These are phyloP conservation scores for Globisporangium irregulare DNA, from an alignment of 352 stramenopile species.

Conservation along the genomic window DNA sequence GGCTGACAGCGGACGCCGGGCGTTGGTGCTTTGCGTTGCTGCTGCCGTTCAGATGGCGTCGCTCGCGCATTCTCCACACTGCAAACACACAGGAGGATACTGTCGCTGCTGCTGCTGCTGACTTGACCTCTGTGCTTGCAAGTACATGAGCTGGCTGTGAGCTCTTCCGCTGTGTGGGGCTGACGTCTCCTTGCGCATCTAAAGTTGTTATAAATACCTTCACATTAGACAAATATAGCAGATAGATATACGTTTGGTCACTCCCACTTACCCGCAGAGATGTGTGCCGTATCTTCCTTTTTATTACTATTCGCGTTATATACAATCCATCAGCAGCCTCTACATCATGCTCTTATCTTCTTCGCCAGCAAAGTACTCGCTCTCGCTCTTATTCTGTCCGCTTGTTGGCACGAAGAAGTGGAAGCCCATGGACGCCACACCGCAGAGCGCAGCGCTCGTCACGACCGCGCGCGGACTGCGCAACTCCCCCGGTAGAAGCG, in stretches of 20 bases:
- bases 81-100: neutral
- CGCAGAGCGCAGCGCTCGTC: constrained; percentile 46
- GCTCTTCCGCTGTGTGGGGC: neutral
- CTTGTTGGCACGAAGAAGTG: constrained; percentile 52
- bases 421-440: constrained; percentile 51
- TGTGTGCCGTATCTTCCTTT: neutral
- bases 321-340: neutral
- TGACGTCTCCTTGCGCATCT: neutral
- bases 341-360: neutral
- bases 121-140: neutral
- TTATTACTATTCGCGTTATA: constrained; percentile 6
- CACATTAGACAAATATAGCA: neutral
- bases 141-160: neutral
- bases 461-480: constrained; percentile 40
- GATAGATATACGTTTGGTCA: neutral
- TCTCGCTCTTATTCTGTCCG: constrained; percentile 23
- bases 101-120: neutral
- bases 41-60: constrained; percentile 49
- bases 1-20: constrained; percentile 1
- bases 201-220: neutral
- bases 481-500: constrained; percentile 44
- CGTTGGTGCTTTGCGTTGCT: constrained; percentile 37
- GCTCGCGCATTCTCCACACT: constrained; percentile 31
- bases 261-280: neutral
- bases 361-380: neutral